Base-by-base conservation (phyloP, 257 asterid genomes). In the Nyctanthes arbortristis region DNA sequence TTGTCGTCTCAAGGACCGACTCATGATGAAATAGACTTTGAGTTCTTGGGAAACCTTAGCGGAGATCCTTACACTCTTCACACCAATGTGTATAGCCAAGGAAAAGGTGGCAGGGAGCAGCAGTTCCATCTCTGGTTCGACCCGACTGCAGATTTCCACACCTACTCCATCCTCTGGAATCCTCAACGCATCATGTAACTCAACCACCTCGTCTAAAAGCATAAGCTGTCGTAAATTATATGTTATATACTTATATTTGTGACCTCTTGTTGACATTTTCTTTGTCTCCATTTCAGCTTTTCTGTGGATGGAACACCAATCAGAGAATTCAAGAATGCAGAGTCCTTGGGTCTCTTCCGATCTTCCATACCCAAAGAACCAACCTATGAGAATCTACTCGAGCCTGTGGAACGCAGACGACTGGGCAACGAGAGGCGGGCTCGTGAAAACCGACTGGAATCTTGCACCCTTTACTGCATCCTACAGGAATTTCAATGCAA, bases 331-430 rank as follows among this genome's bases (percentile, higher is more conserved):
- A 81, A 81, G 76, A 84, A 84, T 35, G 45, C 82, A 0, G 87
- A 79, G 47, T 68, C 76, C 0, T 28, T 68, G 0, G 85, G 84
- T 1, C 85, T n/a, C n/a, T n/a, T n/a, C n/a, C n/a, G n/a, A n/a
- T n/a, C n/a, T 81, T 37, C 27, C 85, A 0, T 84, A 70, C 82
- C 85, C 84, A 0, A 79, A 79, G 65, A 75, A 33, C 36, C 89
- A 79, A 54, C 74, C 86, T 0, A 81, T 81, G 89, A 81, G 72
- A 63, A 63, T 81, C 1, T 81, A 78, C 65, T 81, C 83, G 1
- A 84, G 85, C 74, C 69, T 81, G 1, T 84, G 86, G 89, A 73
- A 84, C 4, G 85, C 81, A 0, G 88, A 82, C 25, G 84, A 82
- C 2, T 77, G 87, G 87, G 84, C 82, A 1, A 79, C 85, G 0